A percentile compares a stretch with the other conserved stretches of the same genome.
Conservation (phyloP, 495 filamentous ascomycete genomes). For the Aspergillus homomorphus region DNA sequence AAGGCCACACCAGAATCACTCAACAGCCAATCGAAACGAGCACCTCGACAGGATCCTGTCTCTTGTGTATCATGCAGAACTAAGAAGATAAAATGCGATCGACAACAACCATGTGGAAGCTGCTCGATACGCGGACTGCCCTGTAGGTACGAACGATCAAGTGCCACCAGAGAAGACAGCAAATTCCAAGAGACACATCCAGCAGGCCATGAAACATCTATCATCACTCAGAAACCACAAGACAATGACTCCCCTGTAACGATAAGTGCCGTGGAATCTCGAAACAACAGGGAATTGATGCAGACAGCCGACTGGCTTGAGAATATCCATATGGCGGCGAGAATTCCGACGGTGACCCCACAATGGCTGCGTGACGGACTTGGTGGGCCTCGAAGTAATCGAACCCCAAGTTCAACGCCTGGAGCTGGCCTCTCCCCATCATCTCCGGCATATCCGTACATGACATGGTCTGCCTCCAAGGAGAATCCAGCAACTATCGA, state of each 20-base stretch:
- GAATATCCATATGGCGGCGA: conserved; percentile 40
- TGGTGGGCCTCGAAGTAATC: background rate
- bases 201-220: background rate
- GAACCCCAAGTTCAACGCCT: background rate
- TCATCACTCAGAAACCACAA: background rate
- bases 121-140: conserved; percentile 35
- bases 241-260: background rate
- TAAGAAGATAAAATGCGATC: conserved; percentile 48
- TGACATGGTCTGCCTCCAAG: conserved; percentile 6
- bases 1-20: background rate
- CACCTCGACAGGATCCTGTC: conserved; percentile 45
- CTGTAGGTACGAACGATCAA: conserved; percentile 31
- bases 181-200: background rate
- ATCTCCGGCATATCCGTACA: background rate
- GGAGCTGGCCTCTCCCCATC: background rate
- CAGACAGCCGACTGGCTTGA: conserved; percentile 37
- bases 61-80: conserved; percentile 45
- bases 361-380: conserved; percentile 23
- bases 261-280: background rate
- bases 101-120: conserved; percentile 43
- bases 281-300: conserved; percentile 20
- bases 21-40: conserved; percentile 17
- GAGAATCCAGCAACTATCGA: conserved; percentile 25
- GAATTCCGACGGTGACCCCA: conserved; percentile 29
- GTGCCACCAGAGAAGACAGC: background rate